These are phyloP conservation scores for Cyanodermella asteris DNA, from an alignment of 2,329 filamentous ascomycete genomes.

Conservation along the genomic window DNA sequence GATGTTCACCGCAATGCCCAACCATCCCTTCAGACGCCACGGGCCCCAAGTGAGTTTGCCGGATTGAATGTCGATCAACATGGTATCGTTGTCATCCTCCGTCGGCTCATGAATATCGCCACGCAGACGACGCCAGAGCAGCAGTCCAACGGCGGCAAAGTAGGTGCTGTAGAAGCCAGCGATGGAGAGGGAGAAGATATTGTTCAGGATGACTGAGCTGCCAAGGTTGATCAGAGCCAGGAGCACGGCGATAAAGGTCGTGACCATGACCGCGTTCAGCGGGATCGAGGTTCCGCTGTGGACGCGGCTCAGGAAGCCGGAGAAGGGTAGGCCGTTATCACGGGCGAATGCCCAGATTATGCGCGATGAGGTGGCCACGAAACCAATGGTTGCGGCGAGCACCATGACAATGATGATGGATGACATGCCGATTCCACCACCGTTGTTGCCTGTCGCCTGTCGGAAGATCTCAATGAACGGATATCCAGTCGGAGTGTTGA, in stretches of 20 bases:
- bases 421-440: slow-evolving; percentile 28
- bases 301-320: slow-evolving; percentile 17
- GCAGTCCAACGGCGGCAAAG: slow-evolving; percentile 23
- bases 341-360: slow-evolving; percentile 6
- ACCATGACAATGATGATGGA: slow-evolving; percentile 14
- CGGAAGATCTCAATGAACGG: slow-evolving; percentile 39
- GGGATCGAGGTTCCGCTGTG: slow-evolving; percentile 18
- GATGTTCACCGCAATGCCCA: background rate
- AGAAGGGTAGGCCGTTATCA: slow-evolving; percentile 10
- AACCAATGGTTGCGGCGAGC: slow-evolving; percentile 13
- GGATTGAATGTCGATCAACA: background rate
- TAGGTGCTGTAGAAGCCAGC: slow-evolving; percentile 29
- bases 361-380: slow-evolving; percentile 4
- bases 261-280: slow-evolving; percentile 24
- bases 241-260: slow-evolving; percentile 21
- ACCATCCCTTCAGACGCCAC: background rate
- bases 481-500: slow-evolving; percentile 24
- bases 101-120: slow-evolving; percentile 6
- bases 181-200: slow-evolving; percentile 28
- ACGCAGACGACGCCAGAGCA: slow-evolving; percentile 19
- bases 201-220: slow-evolving; percentile 27
- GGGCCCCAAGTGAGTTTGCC: slow-evolving; percentile 2
- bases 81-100: background rate
- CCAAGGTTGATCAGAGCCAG: slow-evolving; percentile 29
- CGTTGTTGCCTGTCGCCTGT: slow-evolving; percentile 25